Conservation (phyloP, 352 stramenopile genomes). For the Pythium phragmitis region DNA sequence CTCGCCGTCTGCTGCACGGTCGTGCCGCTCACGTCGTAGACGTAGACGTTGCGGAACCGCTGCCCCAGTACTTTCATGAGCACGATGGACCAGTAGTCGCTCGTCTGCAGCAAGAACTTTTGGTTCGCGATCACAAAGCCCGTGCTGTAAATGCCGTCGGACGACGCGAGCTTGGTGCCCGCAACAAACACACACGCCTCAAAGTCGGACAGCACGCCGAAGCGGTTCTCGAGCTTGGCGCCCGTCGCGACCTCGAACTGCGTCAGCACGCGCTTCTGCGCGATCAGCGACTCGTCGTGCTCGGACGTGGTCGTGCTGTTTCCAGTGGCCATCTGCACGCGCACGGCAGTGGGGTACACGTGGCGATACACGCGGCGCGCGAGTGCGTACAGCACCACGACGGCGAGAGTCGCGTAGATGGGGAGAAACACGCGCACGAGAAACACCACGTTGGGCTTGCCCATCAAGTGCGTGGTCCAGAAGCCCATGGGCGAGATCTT, state of each 20-base stretch:
- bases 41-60: constrained; percentile 29
- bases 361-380: constrained; percentile 16
- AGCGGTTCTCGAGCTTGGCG: constrained; percentile 27
- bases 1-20: constrained; percentile 23
- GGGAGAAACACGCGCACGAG: constrained; percentile 4
- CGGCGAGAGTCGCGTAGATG: constrained; percentile 11
- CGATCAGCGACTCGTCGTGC: background rate
- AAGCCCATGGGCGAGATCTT: constrained; percentile 30
- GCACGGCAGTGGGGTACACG: constrained; percentile 20
- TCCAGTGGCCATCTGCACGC: constrained; percentile 7
- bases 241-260: constrained; percentile 34
- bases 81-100: constrained; percentile 30
- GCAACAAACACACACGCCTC: constrained; percentile 31
- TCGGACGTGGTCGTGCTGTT: constrained; percentile 13
- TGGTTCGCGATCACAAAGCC: constrained; percentile 39
- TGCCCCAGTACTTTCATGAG: constrained; percentile 29
- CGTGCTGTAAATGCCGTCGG: constrained; percentile 33
- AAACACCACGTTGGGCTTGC: background rate
- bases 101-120: constrained; percentile 33
- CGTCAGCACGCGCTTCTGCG: constrained; percentile 25
- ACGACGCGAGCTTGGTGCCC: constrained; percentile 32
- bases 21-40: constrained; percentile 32
- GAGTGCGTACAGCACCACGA: constrained; percentile 22
- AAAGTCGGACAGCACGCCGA: constrained; percentile 28
- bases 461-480: constrained; percentile 18